Evolutionary conservation across 495 filamentous ascomycete genomes (phyloP).

Genomic region (Apiosordaria backusii): DNA sequence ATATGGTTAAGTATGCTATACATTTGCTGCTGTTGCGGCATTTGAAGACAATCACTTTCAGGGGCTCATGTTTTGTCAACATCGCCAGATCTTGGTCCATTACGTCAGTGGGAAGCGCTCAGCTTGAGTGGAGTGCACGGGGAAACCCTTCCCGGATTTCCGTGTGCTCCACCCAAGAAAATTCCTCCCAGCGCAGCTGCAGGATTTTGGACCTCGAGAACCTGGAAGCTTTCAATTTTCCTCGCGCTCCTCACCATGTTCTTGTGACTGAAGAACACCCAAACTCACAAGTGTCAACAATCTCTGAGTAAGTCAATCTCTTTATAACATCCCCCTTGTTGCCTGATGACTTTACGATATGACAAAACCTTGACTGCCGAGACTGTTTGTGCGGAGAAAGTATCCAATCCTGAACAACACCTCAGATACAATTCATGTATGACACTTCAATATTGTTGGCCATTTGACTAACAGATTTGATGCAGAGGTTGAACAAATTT

Average conservation of each 20-base stretch:
- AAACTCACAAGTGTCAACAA: background rate
- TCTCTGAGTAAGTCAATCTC: background rate
- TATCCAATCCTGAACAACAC: slow-evolving; percentile 3
- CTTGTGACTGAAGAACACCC: background rate
- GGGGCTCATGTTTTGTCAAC: background rate
- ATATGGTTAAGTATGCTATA: background rate
- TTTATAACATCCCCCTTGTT: slow-evolving; percentile 6
- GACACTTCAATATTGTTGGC: background rate
- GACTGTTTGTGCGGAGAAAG: slow-evolving; percentile 28
- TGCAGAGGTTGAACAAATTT: background rate
- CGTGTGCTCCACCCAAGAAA: background rate
- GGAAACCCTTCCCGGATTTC: background rate
- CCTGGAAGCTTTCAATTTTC: background rate
- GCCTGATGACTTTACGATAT: slow-evolving; percentile 27
- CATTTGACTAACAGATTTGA: background rate
- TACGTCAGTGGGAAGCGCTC: background rate
- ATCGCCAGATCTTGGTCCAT: background rate
- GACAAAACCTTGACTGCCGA: slow-evolving; percentile 40
- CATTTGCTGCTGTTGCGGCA: background rate
- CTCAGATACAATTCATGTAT: background rate
- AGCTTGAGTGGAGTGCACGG: background rate
- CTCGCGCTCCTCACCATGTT: background rate
- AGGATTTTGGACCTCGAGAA: background rate
- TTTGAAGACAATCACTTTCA: background rate
- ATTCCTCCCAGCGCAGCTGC: background rate